Evolutionary conservation across 352 stramenopile species (phyloP).

Genomic region (Globisporangium orthogonon): DNA sequence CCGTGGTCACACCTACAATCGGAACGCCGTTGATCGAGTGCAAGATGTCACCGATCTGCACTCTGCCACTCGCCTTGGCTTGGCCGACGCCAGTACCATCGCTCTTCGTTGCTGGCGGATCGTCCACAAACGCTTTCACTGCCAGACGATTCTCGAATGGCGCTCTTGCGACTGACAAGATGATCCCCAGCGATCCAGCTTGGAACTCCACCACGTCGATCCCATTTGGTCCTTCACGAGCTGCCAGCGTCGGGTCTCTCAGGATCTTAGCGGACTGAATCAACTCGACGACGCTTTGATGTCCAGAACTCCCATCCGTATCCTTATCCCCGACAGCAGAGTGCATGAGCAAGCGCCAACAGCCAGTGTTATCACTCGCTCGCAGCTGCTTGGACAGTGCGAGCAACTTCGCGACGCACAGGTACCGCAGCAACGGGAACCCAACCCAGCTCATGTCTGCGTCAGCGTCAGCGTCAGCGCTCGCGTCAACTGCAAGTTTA

Average conservation of each 20-base stretch:
- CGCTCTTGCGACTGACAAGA: conserved; percentile 42
- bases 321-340: conserved; percentile 14
- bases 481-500: conserved; percentile 11
- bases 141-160: conserved; percentile 51
- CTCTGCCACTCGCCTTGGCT: conserved; percentile 54
- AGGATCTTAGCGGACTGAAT: conserved; percentile 49
- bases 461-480: conserved; percentile 7
- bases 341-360: conserved; percentile 70
- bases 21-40: conserved; percentile 81
- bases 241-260: conserved; percentile 48
- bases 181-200: conserved; percentile 55
- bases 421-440: conserved; percentile 61
- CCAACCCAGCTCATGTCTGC: conserved; percentile 27
- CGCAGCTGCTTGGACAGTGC: conserved; percentile 49
- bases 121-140: conserved; percentile 67
- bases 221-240: conserved; percentile 15
- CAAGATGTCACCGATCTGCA: conserved; percentile 57
- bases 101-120: conserved; percentile 14
- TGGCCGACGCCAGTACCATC: conserved; percentile 30
- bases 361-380: conserved; percentile 54
- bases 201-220: conserved; percentile 64
- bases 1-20: conserved; percentile 58
- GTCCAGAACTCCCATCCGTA: conserved; percentile 10
- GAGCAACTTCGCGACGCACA: conserved; percentile 64
- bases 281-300: conserved; percentile 21